A percentile compares a stretch with the other conserved stretches of the same genome.
These are phyloP conservation scores for Pleurotus sapidus DNA, from an alignment of 768 basidiomycete species.

Conservation along the genomic window DNA sequence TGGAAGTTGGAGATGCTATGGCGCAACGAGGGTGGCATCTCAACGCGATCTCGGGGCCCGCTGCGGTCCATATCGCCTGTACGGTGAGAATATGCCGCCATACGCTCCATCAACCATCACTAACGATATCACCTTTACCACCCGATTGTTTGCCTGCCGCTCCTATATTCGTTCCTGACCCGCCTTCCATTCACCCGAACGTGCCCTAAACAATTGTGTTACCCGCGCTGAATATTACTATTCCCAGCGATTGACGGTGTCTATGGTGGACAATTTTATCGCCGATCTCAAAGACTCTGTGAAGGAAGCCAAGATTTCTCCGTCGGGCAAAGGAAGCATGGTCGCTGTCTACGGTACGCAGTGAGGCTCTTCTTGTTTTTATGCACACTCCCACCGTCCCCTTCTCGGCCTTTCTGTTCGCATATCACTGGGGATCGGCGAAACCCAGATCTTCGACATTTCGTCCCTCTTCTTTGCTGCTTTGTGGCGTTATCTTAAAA, in stretches of 20 bases:
- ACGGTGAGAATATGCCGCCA: constrained; percentile 56
- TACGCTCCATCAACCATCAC: too few species aligned
- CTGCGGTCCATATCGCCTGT: constrained; percentile 90
- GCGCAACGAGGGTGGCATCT: constrained; percentile 86
- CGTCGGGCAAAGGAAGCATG: constrained; percentile 81
- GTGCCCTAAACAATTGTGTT: constrained; percentile 3
- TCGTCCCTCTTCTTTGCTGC: neutral
- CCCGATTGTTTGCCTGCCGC: neutral
- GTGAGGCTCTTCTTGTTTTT: constrained; percentile 11
- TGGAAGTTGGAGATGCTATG: constrained; percentile 92
- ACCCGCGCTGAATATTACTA: constrained; percentile 2
- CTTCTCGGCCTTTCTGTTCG: neutral
- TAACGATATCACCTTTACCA: neutral
- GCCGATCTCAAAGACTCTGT: constrained; percentile 81
- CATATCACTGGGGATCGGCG: neutral
- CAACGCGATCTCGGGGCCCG: constrained; percentile 75
- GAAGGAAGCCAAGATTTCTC: constrained; percentile 60
- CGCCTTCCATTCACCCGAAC: neutral
- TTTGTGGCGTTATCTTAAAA: neutral
- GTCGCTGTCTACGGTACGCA: constrained; percentile 84
- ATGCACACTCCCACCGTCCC: neutral
- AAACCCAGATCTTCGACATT: neutral
- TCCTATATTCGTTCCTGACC: neutral
- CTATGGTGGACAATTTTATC: constrained; percentile 73
- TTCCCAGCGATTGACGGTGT: constrained; percentile 73